Conservation (phyloP, 148 eudicot species). For the Oxyria digyna region DNA sequence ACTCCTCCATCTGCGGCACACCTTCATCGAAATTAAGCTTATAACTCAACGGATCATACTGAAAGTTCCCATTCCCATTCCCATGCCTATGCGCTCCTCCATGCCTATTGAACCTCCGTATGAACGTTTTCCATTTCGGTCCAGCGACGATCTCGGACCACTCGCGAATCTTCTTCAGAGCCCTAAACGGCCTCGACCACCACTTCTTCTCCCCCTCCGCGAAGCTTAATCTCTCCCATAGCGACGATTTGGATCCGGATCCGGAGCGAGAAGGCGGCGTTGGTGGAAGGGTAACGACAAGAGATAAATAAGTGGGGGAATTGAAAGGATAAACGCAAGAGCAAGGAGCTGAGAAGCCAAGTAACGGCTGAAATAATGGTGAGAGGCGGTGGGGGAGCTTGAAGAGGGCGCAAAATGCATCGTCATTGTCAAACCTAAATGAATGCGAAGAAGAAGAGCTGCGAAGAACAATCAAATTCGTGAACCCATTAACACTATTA, state of each 20-base stretch:
- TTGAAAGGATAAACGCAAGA: no score
- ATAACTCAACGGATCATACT: constrained; percentile 67
- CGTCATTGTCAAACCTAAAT: no score
- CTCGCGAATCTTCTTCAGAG: constrained; percentile 52
- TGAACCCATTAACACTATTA: no score
- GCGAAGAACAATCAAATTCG: no score
- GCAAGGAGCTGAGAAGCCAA: no score
- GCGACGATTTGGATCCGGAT: background rate
- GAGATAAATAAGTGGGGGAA: no score
- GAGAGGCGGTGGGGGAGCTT: no score
- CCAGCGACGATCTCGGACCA: constrained; percentile 85
- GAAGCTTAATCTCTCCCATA: background rate
- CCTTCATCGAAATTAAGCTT: constrained; percentile 75
- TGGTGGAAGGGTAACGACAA: no score
- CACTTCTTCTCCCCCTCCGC: constrained; percentile 16
- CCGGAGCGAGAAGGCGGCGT: background rate
- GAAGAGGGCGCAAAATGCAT: no score
- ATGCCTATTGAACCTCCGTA: constrained; percentile 46
- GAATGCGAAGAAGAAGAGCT: no score
- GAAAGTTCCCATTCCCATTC: no score
- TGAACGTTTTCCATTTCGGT: constrained; percentile 79
- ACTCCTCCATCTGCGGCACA: constrained; percentile 25
- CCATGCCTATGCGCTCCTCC: constrained; percentile 7
- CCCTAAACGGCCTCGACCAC: constrained; percentile 41
- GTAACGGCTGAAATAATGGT: no score